Evolutionary conservation across 2,329 filamentous ascomycete species (phyloP).

Genomic region (Aspergillus brasiliensis): DNA sequence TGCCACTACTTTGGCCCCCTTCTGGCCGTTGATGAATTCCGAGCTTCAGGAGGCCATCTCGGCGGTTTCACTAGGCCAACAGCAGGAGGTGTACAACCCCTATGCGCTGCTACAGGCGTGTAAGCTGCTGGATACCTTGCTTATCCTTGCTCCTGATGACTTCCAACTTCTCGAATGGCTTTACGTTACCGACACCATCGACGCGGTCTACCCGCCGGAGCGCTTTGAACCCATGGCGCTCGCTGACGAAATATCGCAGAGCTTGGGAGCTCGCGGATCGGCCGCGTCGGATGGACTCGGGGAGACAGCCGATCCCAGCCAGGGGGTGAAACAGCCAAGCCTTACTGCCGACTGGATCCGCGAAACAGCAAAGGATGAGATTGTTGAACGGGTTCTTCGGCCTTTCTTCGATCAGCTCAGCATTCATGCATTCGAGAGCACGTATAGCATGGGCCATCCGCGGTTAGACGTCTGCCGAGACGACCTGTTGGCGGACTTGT

Average conservation of each 20-base stretch:
- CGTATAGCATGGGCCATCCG: slow-evolving; percentile 76
- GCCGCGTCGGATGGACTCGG: slow-evolving; percentile 27
- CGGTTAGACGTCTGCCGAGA: slow-evolving; percentile 67
- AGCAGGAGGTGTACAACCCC: slow-evolving; percentile 76
- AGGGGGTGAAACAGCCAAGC: slow-evolving; percentile 42
- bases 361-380: slow-evolving; percentile 57
- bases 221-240: slow-evolving; percentile 72
- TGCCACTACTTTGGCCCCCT: slow-evolving; percentile 73
- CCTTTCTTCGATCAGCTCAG: slow-evolving; percentile 92
- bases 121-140: slow-evolving; percentile 87
- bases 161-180: slow-evolving; percentile 99
- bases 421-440: slow-evolving; percentile 90
- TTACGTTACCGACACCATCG: slow-evolving; percentile 94
- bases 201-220: slow-evolving; percentile 82
- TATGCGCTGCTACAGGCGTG: slow-evolving; percentile 82
- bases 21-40: slow-evolving; percentile 88
- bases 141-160: slow-evolving; percentile 85
- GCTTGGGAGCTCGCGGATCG: slow-evolving; percentile 58
- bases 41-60: slow-evolving; percentile 81
- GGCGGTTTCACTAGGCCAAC: slow-evolving; percentile 69
- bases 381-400: slow-evolving; percentile 75
- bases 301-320: slow-evolving; percentile 32
- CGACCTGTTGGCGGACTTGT: slow-evolving; percentile 71
- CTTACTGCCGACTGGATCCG: slow-evolving; percentile 52
- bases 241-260: slow-evolving; percentile 81